Percentiles rank a stretch among this genome's conserved stretches.
These are phyloP conservation scores for Paecilomyces sp. DNA, from an alignment of 2,329 filamentous ascomycete species.

Conservation along the genomic window DNA sequence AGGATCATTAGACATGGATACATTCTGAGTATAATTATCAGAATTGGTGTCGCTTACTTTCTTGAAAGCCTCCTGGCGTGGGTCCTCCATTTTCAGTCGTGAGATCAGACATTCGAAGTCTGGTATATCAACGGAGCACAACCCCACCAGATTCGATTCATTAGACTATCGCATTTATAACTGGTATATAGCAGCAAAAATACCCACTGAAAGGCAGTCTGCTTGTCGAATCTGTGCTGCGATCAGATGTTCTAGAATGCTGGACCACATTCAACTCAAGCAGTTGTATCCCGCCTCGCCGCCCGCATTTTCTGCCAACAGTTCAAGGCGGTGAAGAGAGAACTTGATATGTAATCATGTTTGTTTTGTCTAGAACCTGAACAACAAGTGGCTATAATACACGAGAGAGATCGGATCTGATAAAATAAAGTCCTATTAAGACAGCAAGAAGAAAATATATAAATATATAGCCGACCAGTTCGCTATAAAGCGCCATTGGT, in stretches of 20 bases:
- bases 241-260: not conserved
- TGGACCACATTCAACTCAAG: not conserved
- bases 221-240: not conserved
- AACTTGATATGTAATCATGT: not conserved
- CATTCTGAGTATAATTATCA: not conserved
- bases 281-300: slow-evolving; percentile 11
- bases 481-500: too few species aligned
- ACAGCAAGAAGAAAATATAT: too few species aligned
- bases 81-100: slow-evolving; percentile 23
- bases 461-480: too few species aligned
- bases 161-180: not conserved
- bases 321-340: slow-evolving; percentile 14
- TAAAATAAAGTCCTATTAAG: too few species aligned
- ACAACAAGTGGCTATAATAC: too few species aligned
- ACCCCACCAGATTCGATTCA: not conserved
- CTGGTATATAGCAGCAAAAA: not conserved
- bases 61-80: slow-evolving; percentile 34
- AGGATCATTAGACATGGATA: slow-evolving; percentile 11
- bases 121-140: not conserved
- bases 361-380: not conserved
- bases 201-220: not conserved
- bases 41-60: slow-evolving; percentile 20
- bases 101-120: not conserved
- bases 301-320: slow-evolving; percentile 18
- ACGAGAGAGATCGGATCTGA: too few species aligned